Conservation (phyloP, 768 basidiomycete genomes). For the Infundibulicybe gibba region DNA sequence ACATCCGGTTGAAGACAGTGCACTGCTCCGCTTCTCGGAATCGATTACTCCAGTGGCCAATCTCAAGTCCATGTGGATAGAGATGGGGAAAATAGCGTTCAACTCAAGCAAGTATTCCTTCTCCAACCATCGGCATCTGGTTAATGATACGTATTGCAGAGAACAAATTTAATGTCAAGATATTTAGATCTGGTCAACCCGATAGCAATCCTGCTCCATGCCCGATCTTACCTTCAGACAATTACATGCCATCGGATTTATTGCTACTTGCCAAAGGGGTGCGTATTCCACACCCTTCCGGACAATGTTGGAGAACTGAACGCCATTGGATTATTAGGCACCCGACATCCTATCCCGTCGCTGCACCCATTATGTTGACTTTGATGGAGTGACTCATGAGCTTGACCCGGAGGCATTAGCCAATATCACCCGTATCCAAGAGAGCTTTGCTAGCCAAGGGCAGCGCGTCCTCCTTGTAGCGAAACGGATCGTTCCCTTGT, state of each 20-base stretch:
- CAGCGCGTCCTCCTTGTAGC: conserved; percentile 64
- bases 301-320: conserved; percentile 19
- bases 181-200: conserved; percentile 18
- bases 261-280: conserved; percentile 39
- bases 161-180: conserved; percentile 50
- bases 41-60: conserved; percentile 20
- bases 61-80: conserved; percentile 27
- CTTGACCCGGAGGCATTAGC: conserved; percentile 24
- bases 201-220: background rate
- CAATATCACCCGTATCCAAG: conserved; percentile 32
- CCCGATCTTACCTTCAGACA: conserved; percentile 2
- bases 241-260: conserved; percentile 16
- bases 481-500: conserved; percentile 32
- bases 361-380: conserved; percentile 33
- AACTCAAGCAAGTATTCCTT: conserved; percentile 28
- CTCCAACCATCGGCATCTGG: background rate
- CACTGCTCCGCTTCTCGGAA: conserved; percentile 49
- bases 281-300: conserved; percentile 12
- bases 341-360: conserved; percentile 46
- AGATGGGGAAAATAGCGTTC: conserved; percentile 31
- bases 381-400: conserved; percentile 29
- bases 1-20: conserved; percentile 34
- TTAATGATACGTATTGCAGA: conserved; percentile 24
- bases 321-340: conserved; percentile 23
- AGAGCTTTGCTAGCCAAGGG: conserved; percentile 47